Conservation (phyloP, 345 rosid species). For the Physaria fendleri region DNA sequence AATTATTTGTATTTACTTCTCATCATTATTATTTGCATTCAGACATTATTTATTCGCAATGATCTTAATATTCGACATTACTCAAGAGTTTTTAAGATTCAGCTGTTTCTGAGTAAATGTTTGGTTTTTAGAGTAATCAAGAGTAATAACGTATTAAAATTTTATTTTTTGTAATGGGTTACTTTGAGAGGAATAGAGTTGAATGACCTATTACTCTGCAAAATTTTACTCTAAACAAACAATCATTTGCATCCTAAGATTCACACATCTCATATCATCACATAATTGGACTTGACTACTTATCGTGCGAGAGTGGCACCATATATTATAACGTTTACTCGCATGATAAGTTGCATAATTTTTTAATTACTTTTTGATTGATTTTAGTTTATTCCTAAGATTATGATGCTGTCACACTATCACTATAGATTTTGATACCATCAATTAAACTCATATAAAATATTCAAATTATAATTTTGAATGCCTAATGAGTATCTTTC, state of each 20-base stretch:
- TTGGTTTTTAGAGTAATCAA: too few species aligned
- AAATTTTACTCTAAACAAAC: too few species aligned
- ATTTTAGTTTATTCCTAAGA: background rate
- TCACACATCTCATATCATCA: background rate
- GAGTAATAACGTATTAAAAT: too few species aligned
- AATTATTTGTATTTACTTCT: background rate
- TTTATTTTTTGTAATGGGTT: background rate
- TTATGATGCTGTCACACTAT: background rate
- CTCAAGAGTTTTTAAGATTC: conserved; percentile 16
- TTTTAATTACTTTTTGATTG: background rate
- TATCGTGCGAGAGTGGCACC: background rate
- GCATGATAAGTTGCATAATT: background rate
- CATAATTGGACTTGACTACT: background rate
- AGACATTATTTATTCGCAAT: background rate
- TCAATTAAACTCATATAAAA: background rate
- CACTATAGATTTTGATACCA: background rate
- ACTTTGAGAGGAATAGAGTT: too few species aligned
- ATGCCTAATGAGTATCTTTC: conserved; percentile 29
- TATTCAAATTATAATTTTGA: background rate
- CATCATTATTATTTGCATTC: background rate
- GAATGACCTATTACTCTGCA: too few species aligned
- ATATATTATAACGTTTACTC: background rate
- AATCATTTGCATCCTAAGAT: background rate
- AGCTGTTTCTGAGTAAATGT: background rate
- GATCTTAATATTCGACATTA: background rate